phyloP scores from a whole-genome alignment of 768 basidiomycete genomes.

The Lentinula guzmanii region DNA sequence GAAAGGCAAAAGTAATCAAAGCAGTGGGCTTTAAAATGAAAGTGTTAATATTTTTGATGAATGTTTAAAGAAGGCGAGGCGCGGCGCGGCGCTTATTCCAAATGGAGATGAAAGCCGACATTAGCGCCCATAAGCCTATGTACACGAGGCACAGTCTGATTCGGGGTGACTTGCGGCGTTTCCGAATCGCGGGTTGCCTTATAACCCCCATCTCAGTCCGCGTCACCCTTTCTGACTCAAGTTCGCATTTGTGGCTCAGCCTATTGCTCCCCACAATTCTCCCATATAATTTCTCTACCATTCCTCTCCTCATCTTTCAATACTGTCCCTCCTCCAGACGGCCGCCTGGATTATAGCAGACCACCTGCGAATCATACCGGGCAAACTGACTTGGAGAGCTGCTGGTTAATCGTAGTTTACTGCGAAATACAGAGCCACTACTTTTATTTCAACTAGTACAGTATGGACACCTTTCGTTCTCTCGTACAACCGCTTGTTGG shows the following conservation, averaged over 20 bases:
- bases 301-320: not conserved
- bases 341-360: not conserved
- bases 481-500: slow-evolving; percentile 77
- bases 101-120: slow-evolving; percentile 1
- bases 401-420: not conserved
- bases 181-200: not conserved
- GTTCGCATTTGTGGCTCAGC: not conserved
- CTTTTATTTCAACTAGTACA: not conserved
- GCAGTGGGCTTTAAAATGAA: not conserved
- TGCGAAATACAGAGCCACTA: not conserved
- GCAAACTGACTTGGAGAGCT: not conserved
- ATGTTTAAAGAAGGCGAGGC: not conserved
- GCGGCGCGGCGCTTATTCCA: not conserved
- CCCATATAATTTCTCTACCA: not conserved
- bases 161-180: not conserved
- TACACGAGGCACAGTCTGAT: not conserved
- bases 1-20: not conserved
- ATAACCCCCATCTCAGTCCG: not conserved
- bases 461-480: slow-evolving; percentile 77
- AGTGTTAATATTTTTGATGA: not conserved
- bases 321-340: not conserved
- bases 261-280: not conserved
- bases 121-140: not conserved
- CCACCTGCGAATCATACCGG: not conserved
- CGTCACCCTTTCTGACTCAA: not conserved